phyloP scores from a whole-genome alignment of 75 land plant genomes.

The Cupressus sempervirens region DNA sequence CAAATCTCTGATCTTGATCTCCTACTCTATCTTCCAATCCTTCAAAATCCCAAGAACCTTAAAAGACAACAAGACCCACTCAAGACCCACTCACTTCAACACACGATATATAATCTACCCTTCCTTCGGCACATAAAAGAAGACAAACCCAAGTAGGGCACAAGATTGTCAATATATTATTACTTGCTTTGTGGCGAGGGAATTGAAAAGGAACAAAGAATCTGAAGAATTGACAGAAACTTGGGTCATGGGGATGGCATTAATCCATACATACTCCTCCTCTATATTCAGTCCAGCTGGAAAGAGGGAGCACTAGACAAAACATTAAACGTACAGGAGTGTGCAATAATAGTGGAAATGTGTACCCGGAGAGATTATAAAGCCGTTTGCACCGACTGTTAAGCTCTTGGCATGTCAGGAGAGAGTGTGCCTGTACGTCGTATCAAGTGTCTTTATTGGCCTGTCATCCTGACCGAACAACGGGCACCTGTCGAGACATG shows the following conservation, averaged over 20 bases:
- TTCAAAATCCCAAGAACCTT: background rate
- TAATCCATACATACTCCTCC: background rate
- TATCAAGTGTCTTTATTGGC: slow-evolving; percentile 1
- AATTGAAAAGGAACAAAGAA: background rate
- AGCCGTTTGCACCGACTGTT: background rate
- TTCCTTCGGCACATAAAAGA: background rate
- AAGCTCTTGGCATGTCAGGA: background rate
- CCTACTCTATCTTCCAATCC: background rate
- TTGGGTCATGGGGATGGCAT: background rate
- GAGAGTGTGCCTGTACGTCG: background rate
- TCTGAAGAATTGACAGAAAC: background rate
- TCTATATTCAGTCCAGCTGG: background rate
- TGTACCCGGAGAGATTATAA: background rate
- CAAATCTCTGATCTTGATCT: background rate
- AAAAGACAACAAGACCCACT: background rate
- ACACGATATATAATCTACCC: background rate
- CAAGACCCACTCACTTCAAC: background rate
- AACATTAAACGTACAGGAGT: background rate
- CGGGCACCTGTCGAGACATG: background rate
- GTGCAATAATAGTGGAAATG: background rate
- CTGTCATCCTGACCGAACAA: background rate
- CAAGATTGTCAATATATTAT: background rate
- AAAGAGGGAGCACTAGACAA: background rate
- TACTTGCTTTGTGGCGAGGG: background rate
- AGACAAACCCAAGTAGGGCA: background rate